These are phyloP conservation scores for Alternaria sp. DNA, from an alignment of 2,329 filamentous ascomycete species.

Conservation along the genomic window DNA sequence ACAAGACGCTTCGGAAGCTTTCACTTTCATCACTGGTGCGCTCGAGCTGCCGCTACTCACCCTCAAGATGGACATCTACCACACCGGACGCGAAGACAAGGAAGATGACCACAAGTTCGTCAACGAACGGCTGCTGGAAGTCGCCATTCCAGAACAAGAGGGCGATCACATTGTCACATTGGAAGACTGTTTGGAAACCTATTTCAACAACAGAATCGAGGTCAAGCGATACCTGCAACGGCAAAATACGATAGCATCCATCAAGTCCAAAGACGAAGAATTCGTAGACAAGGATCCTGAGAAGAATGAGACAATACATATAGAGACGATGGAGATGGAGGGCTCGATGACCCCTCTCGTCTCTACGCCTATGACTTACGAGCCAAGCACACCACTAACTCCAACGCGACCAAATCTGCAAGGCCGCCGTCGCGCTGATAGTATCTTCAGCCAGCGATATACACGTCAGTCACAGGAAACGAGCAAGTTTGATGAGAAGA, in stretches of 20 bases:
- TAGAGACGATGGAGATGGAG: constrained; percentile 53
- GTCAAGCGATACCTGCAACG: constrained; percentile 77
- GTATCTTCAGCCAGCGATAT: constrained; percentile 57
- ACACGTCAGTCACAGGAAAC: constrained; percentile 54
- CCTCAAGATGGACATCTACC: constrained; percentile 92
- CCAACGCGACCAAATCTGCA: constrained; percentile 34
- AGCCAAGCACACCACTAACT: constrained; percentile 31
- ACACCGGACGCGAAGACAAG: constrained; percentile 82
- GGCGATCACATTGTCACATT: constrained; percentile 76
- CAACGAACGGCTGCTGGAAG: constrained; percentile 86
- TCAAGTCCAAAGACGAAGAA: constrained; percentile 44
- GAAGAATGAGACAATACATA: constrained; percentile 50
- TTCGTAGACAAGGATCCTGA: constrained; percentile 35
- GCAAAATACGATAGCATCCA: constrained; percentile 63
- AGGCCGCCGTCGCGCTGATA: constrained; percentile 54
- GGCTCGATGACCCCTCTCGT: constrained; percentile 44
- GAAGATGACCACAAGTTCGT: constrained; percentile 93
- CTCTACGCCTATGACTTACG: constrained; percentile 39
- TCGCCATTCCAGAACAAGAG: constrained; percentile 79
- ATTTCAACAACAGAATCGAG: constrained; percentile 93
- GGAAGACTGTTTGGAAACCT: constrained; percentile 90
- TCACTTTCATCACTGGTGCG: constrained; percentile 90
- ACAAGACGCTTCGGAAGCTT: constrained; percentile 95
- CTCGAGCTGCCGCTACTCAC: constrained; percentile 87
- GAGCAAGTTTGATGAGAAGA: constrained; percentile 59